Evolutionary conservation across 176 grass and related monocot genomes (phyloP), one percentile per base, ranked within the genome.

Genomic region (Eragrostis curvula): DNA sequence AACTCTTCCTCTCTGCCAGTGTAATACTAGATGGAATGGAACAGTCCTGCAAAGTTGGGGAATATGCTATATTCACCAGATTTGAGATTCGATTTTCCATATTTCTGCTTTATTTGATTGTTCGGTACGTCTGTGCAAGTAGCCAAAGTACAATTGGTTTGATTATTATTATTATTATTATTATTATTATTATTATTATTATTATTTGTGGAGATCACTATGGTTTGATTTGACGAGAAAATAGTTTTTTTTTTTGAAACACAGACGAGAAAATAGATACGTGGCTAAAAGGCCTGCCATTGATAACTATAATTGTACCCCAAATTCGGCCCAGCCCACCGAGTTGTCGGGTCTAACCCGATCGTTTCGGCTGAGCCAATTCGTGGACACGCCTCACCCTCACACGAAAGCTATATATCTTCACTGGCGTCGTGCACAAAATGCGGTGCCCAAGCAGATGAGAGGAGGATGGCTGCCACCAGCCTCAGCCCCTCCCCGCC

Each of bases 381-480:
- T 75, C 18, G 51, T 59, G 42, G 79, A 77, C 81, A 78, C 69
- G 61, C 82, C 86, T 74, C 86, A 79, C 23, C 49, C 78, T 46
- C 57, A 7, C 47, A 42, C 51, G 46, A 82, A 79, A 66, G 61
- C 73, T 88, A n/a, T n/a, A n/a, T n/a, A 88, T 91, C 90, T 73
- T 80, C 60, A 69, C 58, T 41, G 10, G 0, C 45, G 51, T 79
- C 44, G 79, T 60, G 60, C 74, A 74, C 84, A 86, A 83, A 83
- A 83, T 79, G 79, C 27, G 44, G 52, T 87, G 79, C 11, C 36
- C 39, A 43, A 72, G 82, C 76, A 61, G 71, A 47, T 75, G 83
- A 79, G 79, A 78, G 70, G 85, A 88, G 74, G 66, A 88, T 93
- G 90, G 85, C 89, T 47, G 67, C 88, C 81, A 53, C 79, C 68